Evolutionary conservation across 2,329 filamentous ascomycete genomes (phyloP).

Genomic region (Fusarium piperis): DNA sequence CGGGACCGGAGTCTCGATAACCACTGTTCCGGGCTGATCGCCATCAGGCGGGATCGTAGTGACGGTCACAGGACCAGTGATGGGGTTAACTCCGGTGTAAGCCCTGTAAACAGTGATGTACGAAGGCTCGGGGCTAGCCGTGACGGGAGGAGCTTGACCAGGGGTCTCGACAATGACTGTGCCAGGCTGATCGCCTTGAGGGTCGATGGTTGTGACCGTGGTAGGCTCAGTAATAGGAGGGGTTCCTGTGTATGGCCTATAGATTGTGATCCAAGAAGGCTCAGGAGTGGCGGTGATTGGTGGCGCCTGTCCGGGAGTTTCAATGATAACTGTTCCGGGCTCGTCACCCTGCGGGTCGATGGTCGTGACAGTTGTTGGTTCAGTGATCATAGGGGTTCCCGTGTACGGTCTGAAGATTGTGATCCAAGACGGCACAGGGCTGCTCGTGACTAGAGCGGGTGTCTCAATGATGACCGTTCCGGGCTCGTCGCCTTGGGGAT

Average conservation of each 20-base stretch:
- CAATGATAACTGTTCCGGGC: conserved; percentile 2
- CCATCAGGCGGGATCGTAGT: conserved; percentile 14
- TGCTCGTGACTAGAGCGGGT: not conserved
- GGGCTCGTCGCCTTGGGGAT: not conserved
- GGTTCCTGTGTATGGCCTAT: not conserved
- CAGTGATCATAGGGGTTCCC: not conserved
- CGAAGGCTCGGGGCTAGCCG: not conserved
- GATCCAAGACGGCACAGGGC: not conserved
- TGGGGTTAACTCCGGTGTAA: conserved; percentile 11
- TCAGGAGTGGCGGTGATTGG: not conserved
- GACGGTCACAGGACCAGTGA: conserved; percentile 8
- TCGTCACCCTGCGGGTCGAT: not conserved
- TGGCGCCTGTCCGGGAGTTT: not conserved
- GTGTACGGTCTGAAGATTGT: not conserved
- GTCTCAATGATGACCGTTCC: conserved; percentile 1
- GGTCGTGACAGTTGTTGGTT: not conserved
- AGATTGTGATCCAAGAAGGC: not conserved
- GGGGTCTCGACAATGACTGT: conserved; percentile 15
- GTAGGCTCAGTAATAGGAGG: not conserved
- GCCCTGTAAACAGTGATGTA: conserved; percentile 18
- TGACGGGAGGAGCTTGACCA: not conserved
- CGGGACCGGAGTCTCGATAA: not conserved
- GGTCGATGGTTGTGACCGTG: not conserved
- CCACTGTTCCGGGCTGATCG: conserved; percentile 19
- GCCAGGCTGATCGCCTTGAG: conserved; percentile 1